Conservation (phyloP, 179 eudicot species). For the Drosera spatulata region DNA sequence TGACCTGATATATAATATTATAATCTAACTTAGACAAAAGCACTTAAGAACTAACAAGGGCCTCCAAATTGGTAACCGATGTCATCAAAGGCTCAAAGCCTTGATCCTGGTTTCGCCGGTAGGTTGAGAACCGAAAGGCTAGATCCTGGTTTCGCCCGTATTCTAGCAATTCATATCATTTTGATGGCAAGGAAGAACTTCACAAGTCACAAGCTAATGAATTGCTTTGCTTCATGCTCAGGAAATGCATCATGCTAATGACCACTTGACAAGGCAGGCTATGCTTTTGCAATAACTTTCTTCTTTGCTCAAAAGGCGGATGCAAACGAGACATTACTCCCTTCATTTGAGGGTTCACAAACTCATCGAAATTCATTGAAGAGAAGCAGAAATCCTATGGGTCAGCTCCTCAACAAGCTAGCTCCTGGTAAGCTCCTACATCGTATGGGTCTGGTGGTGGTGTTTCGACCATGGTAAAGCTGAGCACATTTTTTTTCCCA, state of each 20-base stretch:
- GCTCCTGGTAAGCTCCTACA: slow-evolving; percentile 18
- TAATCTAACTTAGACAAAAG: no score
- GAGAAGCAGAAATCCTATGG: slow-evolving; percentile 17
- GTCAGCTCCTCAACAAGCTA: slow-evolving; percentile 31
- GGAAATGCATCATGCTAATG: slow-evolving; percentile 21
- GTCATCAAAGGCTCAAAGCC: no score
- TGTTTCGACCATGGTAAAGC: no score
- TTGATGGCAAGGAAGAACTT: no score
- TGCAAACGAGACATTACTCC: background rate
- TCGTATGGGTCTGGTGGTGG: background rate
- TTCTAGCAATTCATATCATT: no score
- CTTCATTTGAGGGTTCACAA: background rate
- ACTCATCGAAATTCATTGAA: background rate
- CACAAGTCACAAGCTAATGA: no score
- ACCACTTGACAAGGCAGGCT: slow-evolving; percentile 11
- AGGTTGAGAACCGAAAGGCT: no score
- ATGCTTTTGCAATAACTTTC: background rate
- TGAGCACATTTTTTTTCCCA: background rate
- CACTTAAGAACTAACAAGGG: no score
- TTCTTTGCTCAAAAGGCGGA: background rate
- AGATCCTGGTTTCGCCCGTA: no score
- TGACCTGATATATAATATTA: no score
- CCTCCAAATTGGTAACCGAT: no score
- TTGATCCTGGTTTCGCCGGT: no score
- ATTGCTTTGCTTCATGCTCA: slow-evolving; percentile 8